These are phyloP conservation scores for Pestalotiopsis sp. DNA, from an alignment of 2,329 filamentous ascomycete genomes.

Conservation along the genomic window DNA sequence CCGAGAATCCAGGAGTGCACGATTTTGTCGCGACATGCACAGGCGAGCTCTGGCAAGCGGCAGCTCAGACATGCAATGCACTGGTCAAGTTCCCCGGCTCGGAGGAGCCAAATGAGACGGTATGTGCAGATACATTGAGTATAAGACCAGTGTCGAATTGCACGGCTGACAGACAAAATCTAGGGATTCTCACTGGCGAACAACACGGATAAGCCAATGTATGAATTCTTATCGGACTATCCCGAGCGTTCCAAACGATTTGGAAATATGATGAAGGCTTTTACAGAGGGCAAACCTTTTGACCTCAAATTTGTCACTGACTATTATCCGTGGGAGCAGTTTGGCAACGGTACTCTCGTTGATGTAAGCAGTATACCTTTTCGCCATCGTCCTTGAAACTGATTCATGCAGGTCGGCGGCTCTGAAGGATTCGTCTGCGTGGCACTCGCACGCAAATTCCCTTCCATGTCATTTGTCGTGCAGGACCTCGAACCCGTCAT, in stretches of 20 bases:
- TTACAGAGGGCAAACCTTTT: constrained; percentile 59
- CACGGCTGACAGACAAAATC: too few relatives aligned
- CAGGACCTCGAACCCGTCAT: constrained; percentile 56
- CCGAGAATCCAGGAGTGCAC: constrained; percentile 43
- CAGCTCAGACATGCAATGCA: constrained; percentile 47
- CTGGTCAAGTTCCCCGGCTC: constrained; percentile 48
- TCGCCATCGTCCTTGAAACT: too few relatives aligned
- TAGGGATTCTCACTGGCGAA: constrained; percentile 54
- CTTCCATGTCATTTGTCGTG: constrained; percentile 44
- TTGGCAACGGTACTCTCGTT: constrained; percentile 48
- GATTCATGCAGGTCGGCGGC: constrained; percentile 56
- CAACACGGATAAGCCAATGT: constrained; percentile 55
- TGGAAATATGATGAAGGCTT: constrained; percentile 55
- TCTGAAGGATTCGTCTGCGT: constrained; percentile 60
- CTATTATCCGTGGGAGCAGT: constrained; percentile 53
- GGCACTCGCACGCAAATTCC: constrained; percentile 53
- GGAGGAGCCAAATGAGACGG: constrained; percentile 46
- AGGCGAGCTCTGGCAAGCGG: constrained; percentile 55
- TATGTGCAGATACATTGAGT: background rate
- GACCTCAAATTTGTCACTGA: constrained; percentile 55
- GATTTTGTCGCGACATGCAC: constrained; percentile 59
- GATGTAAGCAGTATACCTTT: constrained; percentile 21
- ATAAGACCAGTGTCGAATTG: too few relatives aligned
- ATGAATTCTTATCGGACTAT: constrained; percentile 53
- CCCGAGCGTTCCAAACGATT: constrained; percentile 51